Conservation (phyloP, 495 filamentous ascomycete species). For the Margaritispora aquatica region DNA sequence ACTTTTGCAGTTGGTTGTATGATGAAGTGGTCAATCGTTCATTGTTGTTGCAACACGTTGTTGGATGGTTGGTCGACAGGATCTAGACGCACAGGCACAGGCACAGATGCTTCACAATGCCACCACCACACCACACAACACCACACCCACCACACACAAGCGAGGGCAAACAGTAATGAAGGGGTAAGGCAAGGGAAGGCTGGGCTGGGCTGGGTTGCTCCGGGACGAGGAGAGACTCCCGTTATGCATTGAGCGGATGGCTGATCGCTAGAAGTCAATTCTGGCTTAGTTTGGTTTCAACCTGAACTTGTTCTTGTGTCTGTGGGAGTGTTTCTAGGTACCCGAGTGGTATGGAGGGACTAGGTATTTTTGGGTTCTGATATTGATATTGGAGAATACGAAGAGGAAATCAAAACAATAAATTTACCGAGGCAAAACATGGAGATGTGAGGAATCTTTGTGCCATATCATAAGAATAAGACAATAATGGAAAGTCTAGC, state of each 20-base stretch:
- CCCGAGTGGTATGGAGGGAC: no score
- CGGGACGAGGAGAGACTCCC: neutral
- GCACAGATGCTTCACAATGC: no score
- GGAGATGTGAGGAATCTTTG: no score
- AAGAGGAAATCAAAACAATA: no score
- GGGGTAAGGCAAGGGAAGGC: neutral
- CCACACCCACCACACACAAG: no score
- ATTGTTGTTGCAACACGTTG: conserved; percentile 16
- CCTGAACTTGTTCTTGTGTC: neutral
- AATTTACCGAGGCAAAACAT: no score
- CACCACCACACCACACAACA: no score
- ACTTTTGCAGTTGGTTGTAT: no score
- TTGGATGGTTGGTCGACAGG: conserved; percentile 14
- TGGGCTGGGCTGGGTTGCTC: neutral
- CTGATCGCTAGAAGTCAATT: neutral
- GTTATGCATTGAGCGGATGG: neutral
- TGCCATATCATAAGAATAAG: no score
- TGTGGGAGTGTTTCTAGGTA: neutral
- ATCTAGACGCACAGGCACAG: neutral
- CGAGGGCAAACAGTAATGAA: neutral
- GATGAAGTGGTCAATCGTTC: conserved; percentile 3
- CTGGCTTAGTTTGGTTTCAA: neutral
- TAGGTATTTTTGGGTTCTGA: no score
- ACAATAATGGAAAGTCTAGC: no score
- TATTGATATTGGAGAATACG: neutral